These are phyloP conservation scores for Neofusicoccum ribis DNA, from an alignment of 2,329 filamentous ascomycete species.

Conservation along the genomic window DNA sequence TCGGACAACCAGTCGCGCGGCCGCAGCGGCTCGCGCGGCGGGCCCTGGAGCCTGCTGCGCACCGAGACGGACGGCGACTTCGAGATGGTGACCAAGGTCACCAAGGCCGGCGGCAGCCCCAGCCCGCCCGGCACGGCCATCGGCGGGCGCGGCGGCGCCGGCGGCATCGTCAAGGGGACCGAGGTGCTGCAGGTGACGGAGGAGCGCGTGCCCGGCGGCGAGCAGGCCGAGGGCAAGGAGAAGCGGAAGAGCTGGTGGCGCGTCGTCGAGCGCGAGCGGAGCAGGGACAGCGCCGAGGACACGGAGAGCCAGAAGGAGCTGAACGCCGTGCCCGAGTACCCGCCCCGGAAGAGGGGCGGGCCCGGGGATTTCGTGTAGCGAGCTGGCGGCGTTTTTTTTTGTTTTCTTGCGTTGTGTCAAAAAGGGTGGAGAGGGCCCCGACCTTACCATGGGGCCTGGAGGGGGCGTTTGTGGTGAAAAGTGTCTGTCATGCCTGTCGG, in stretches of 20 bases:
- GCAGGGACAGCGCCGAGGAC: background rate
- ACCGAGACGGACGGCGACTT: slow-evolving; percentile 3
- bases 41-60: slow-evolving; percentile 5
- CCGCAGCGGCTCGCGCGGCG: background rate
- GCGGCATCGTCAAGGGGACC: background rate
- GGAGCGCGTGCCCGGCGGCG: background rate
- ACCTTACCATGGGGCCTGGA: no score
- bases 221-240: background rate
- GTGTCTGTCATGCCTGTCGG: background rate
- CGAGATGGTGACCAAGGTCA: slow-evolving; percentile 2
- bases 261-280: background rate
- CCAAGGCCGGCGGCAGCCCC: background rate
- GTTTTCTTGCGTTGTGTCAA: background rate
- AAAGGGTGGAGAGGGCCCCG: no score
- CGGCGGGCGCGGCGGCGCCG: background rate
- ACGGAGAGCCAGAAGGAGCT: background rate
- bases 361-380: background rate
- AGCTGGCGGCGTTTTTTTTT: background rate
- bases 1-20: background rate
- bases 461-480: background rate
- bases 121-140: background rate
- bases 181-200: background rate
- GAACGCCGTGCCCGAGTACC: background rate
- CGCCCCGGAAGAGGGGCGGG: background rate
- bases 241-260: slow-evolving; percentile 7